Evolutionary conservation across 495 filamentous ascomycete genomes (phyloP).

Genomic region (Penicillium cataractarum): DNA sequence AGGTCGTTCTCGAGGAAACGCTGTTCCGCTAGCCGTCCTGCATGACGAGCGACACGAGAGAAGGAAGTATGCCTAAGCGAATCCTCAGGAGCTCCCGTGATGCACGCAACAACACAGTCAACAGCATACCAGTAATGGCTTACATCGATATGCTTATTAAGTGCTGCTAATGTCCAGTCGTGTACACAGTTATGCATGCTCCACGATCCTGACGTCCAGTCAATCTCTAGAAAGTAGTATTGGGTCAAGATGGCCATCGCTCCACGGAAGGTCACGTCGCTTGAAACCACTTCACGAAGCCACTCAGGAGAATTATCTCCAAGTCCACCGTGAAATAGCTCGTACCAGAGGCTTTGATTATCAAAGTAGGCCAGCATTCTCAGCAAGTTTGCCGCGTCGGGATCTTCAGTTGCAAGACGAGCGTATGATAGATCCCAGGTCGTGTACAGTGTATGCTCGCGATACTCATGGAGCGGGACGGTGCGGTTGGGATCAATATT

Average conservation of each 20-base stretch:
- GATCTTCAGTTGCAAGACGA: slow-evolving; percentile 7
- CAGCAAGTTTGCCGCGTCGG: slow-evolving; percentile 15
- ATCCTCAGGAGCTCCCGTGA: too few relatives aligned
- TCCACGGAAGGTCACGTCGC: slow-evolving; percentile 3
- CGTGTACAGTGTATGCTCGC: slow-evolving; percentile 9
- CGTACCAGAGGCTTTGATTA: slow-evolving; percentile 14
- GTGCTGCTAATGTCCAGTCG: too few relatives aligned
- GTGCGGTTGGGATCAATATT: slow-evolving; percentile 10
- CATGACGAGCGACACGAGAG: too few relatives aligned
- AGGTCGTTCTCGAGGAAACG: too few relatives aligned
- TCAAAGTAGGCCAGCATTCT: slow-evolving; percentile 18
- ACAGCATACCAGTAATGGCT: too few relatives aligned
- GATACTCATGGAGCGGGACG: slow-evolving; percentile 5
- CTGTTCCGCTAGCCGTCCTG: too few relatives aligned
- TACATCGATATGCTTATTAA: too few relatives aligned
- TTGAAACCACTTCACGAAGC: slow-evolving; percentile 7
- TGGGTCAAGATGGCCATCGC: not conserved
- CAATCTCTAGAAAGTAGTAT: too few relatives aligned
- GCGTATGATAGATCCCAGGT: slow-evolving; percentile 16
- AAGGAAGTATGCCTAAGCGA: too few relatives aligned
- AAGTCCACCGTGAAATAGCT: slow-evolving; percentile 14
- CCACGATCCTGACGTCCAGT: too few relatives aligned
- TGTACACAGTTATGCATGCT: too few relatives aligned
- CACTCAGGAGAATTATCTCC: slow-evolving; percentile 7
- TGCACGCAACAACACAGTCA: too few relatives aligned